A percentile compares a stretch with the other conserved stretches of the same genome.
Conservation (phyloP, 805 yeast genomes). For the Saturnispora kantuleensis region DNA sequence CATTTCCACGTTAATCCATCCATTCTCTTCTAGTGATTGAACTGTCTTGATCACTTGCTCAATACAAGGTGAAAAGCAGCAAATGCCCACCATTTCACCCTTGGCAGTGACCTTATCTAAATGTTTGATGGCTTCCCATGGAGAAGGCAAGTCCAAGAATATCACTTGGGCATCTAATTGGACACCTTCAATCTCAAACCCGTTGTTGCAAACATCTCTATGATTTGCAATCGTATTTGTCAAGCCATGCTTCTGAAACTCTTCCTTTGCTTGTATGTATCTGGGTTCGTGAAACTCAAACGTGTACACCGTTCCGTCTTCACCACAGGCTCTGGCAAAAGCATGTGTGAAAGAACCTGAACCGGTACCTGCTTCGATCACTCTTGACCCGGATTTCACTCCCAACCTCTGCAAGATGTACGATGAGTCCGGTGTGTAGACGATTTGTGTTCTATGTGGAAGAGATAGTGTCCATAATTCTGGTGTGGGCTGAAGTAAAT, state of each 20-base stretch:
- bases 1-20: constrained; percentile 85
- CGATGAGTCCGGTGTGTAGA: constrained; percentile 90
- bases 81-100: constrained; percentile 51
- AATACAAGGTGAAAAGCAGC: constrained; percentile 96
- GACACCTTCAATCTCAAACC: constrained; percentile 48
- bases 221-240: constrained; percentile 59
- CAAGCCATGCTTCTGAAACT: constrained; percentile 67
- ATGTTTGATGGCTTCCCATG: constrained; percentile 91
- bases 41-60: constrained; percentile 92
- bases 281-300: constrained; percentile 89
- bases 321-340: constrained; percentile 66
- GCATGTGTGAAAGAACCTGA: constrained; percentile 94
- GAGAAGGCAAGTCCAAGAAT: constrained; percentile 89
- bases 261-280: constrained; percentile 65
- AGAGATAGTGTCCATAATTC: constrained; percentile 94
- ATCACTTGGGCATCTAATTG: constrained; percentile 58
- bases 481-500: constrained; percentile 83
- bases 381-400: constrained; percentile 63
- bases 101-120: constrained; percentile 47
- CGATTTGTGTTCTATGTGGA: constrained; percentile 97
- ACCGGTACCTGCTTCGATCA: constrained; percentile 97
- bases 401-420: constrained; percentile 77
- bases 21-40: constrained; percentile 57
- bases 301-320: constrained; percentile 58
- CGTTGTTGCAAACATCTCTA: constrained; percentile 85